Evolutionary conservation across 148 eudicot genomes (phyloP).

Genomic region (Polygonum maritimum): DNA sequence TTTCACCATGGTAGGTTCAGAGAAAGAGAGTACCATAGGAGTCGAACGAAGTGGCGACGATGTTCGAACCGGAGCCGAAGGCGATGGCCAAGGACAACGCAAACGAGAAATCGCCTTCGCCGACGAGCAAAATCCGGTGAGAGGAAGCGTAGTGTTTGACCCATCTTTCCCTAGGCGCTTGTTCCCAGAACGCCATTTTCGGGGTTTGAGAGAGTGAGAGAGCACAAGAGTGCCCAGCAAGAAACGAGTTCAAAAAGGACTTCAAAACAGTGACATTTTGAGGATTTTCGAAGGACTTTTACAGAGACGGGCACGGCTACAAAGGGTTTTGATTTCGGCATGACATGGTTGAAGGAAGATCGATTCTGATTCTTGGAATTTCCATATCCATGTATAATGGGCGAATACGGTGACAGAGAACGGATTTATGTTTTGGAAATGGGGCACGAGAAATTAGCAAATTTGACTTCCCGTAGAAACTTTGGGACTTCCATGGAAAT

Average conservation of each 20-base stretch:
- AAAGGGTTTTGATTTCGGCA: too few relatives aligned
- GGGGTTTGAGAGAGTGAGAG: neutral
- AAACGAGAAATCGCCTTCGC: constrained; percentile 51
- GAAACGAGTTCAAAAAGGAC: neutral
- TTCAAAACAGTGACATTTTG: neutral
- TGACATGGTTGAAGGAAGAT: too few relatives aligned
- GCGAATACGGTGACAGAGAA: too few relatives aligned
- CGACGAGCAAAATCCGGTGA: constrained; percentile 37
- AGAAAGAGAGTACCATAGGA: constrained; percentile 22
- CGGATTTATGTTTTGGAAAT: too few relatives aligned
- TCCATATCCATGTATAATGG: too few relatives aligned
- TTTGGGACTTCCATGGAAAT: too few relatives aligned
- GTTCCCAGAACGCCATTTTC: neutral
- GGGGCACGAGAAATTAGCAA: too few relatives aligned
- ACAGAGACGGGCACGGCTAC: too few relatives aligned
- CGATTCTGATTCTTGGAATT: too few relatives aligned
- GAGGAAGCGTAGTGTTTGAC: constrained; percentile 7
- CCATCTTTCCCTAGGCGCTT: neutral
- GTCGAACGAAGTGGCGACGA: constrained; percentile 35
- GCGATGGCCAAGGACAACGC: constrained; percentile 24
- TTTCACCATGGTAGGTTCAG: neutral
- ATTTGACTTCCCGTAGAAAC: too few relatives aligned
- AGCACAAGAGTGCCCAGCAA: neutral
- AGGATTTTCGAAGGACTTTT: too few relatives aligned
- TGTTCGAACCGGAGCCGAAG: constrained; percentile 32